phyloP scores from a whole-genome alignment of 768 basidiomycete genomes.

The Cyclocybe aegerita region DNA sequence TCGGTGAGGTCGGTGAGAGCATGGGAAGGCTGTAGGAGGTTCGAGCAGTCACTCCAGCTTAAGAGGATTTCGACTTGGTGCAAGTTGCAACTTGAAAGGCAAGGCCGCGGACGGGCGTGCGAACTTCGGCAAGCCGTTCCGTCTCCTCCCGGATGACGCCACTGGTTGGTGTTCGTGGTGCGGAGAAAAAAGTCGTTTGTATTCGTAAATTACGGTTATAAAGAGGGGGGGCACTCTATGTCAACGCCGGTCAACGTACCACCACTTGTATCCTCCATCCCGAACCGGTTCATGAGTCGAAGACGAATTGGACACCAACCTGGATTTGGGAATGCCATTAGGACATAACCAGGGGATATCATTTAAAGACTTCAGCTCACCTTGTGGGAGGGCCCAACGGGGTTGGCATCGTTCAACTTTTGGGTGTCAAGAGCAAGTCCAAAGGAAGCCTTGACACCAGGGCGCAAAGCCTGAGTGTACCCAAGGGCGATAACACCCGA shows the following conservation, averaged over 20 bases:
- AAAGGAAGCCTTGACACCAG: slow-evolving; percentile 90
- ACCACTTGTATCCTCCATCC: slow-evolving; percentile 32
- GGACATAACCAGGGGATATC: neutral
- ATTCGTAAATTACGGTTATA: too few relatives aligned
- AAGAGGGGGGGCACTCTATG: too few relatives aligned
- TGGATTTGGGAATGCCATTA: slow-evolving; percentile 17
- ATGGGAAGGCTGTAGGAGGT: too few relatives aligned
- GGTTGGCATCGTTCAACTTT: slow-evolving; percentile 74
- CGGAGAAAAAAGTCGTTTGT: too few relatives aligned
- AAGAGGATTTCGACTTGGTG: too few relatives aligned
- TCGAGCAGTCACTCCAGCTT: too few relatives aligned
- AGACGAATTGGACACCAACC: slow-evolving; percentile 74
- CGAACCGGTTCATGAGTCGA: slow-evolving; percentile 59
- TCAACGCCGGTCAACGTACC: slow-evolving; percentile 20
- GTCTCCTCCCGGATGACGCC: too few relatives aligned
- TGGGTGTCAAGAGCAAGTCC: slow-evolving; percentile 96
- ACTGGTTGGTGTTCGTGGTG: too few relatives aligned
- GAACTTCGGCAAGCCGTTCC: too few relatives aligned
- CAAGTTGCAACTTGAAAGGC: too few relatives aligned
- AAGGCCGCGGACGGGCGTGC: too few relatives aligned
- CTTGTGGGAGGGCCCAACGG: slow-evolving; percentile 76
- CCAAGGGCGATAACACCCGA: slow-evolving; percentile 85
- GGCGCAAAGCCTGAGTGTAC: slow-evolving; percentile 92
- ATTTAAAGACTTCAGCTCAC: slow-evolving; percentile 25
- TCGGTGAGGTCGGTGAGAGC: too few relatives aligned